Evolutionary conservation across 345 rosid genomes (phyloP).

Genomic region (Brassica nigra): DNA sequence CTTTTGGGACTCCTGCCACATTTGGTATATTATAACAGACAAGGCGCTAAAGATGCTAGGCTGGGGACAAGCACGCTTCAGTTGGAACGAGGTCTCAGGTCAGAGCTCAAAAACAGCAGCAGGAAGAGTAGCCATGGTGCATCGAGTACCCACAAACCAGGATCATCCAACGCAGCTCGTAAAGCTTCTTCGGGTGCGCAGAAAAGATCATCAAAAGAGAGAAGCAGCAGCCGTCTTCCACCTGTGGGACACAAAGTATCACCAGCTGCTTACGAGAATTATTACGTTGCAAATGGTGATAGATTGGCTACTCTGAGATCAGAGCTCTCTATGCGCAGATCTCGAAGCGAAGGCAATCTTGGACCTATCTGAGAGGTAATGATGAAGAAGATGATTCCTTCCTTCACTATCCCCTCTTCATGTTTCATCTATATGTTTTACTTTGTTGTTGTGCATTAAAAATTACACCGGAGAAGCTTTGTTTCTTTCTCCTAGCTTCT

Average conservation of each 20-base stretch:
- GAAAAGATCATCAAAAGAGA: constrained; percentile 54
- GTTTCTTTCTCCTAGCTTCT: constrained; percentile 29
- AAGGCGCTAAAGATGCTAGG: constrained; percentile 71
- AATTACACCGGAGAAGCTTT: constrained; percentile 28
- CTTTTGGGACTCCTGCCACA: constrained; percentile 82
- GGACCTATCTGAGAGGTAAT: constrained; percentile 42
- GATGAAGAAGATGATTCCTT: constrained; percentile 11
- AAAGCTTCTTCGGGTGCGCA: constrained; percentile 54
- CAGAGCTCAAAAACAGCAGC: constrained; percentile 56
- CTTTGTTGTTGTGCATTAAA: constrained; percentile 34
- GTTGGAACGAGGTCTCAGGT: constrained; percentile 61
- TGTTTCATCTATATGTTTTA: constrained; percentile 15
- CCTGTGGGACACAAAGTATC: constrained; percentile 56
- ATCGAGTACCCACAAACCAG: constrained; percentile 40
- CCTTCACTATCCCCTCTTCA: constrained; percentile 1
- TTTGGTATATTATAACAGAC: constrained; percentile 77
- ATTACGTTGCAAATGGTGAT: constrained; percentile 48
- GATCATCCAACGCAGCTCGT: constrained; percentile 53
- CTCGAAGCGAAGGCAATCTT: constrained; percentile 74
- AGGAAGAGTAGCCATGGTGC: constrained; percentile 65
- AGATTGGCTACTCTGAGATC: constrained; percentile 52
- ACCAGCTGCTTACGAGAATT: constrained; percentile 44
- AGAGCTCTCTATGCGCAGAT: constrained; percentile 63
- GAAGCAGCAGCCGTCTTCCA: constrained; percentile 57
- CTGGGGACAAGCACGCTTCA: constrained; percentile 62